Evolutionary conservation across 2,329 filamentous ascomycete species (phyloP), one percentile per base, ranked within the genome.

Genomic region (Fusarium siculi): DNA sequence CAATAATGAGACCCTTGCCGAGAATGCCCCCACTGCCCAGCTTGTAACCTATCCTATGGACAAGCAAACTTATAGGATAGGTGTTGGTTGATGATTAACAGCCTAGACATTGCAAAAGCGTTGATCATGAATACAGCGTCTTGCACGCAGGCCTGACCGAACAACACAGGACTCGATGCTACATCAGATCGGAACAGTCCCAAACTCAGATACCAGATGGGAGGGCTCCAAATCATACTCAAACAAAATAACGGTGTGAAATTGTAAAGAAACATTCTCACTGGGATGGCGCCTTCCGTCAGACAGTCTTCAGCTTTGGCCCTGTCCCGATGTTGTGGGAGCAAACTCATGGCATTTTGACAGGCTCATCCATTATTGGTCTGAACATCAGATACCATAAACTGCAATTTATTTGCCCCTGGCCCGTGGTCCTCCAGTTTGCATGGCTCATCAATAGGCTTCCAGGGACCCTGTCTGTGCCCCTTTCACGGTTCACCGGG

Each of bases 371-470:
- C 54, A 53, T 52, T 36, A 68, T 74, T 74, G 63, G 67, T 55
- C 37, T 66, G 28, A 32, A 57, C 30, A 46, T 40, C 44, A 37
- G n/a, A 54, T 55, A 62, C 61, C 44, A 40, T 39, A 47, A 53
- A 47, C 40, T 59, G 67, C 59, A 74, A 74, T 74, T 74, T 52
- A 49, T 28, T 55, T 36, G 21, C 47, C 63, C 66, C 66, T 67
- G 66, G 28, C 42, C 46, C 55, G 47, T 52, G 44, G 49, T 28
- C 37, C 34, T 39, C 32, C 28, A 52, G 30, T 50, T 49, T 70
- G 63, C 70, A 64, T 49, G 53, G 71, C 50, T 67, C 71, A 43
- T 68, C 42, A 56, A 52, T 44, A 40, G 61, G 44, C 63, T 62
- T 61, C 47, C 23, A 53, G 52, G 55, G 28, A 40, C 34, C 65